These are phyloP conservation scores for Blastomyces gilchristii DNA, from an alignment of 2,329 filamentous ascomycete species.

Conservation along the genomic window DNA sequence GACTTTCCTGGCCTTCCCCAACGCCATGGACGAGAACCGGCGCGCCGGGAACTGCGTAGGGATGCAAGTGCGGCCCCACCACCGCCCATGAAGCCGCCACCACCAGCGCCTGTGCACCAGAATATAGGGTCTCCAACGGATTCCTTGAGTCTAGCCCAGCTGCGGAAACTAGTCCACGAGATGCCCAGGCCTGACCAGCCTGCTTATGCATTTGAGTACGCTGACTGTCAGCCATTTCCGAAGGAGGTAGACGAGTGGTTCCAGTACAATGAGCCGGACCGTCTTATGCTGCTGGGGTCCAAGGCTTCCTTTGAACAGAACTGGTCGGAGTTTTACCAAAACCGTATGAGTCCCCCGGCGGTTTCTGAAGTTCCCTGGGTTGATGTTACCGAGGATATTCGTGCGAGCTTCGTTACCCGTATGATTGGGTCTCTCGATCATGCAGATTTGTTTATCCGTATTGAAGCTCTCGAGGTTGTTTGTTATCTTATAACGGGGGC, in stretches of 20 bases:
- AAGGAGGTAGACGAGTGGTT: slow-evolving; percentile 98
- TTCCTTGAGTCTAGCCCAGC: slow-evolving; percentile 64
- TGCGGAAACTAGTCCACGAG: slow-evolving; percentile 62
- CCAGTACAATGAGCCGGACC: slow-evolving; percentile 77
- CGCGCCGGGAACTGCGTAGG: slow-evolving; percentile 30
- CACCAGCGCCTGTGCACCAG: slow-evolving; percentile 35
- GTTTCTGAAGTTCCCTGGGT: slow-evolving; percentile 51
- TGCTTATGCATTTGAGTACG: slow-evolving; percentile 78
- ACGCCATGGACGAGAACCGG: slow-evolving; percentile 17
- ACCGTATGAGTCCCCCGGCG: slow-evolving; percentile 17
- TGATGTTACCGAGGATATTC: slow-evolving; percentile 47
- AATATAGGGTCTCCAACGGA: slow-evolving; percentile 41
- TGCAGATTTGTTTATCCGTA: slow-evolving; percentile 31
- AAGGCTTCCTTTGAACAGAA: slow-evolving; percentile 67
- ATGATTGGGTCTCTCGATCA: slow-evolving; percentile 31
- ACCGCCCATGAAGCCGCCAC: slow-evolving; percentile 35
- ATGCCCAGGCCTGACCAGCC: slow-evolving; percentile 58
- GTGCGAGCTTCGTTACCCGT: slow-evolving; percentile 32
- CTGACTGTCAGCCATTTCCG: slow-evolving; percentile 61
- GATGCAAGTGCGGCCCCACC: slow-evolving; percentile 29
- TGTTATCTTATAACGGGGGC: slow-evolving; percentile 53
- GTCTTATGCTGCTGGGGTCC: slow-evolving; percentile 63
- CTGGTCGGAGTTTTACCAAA: slow-evolving; percentile 50
- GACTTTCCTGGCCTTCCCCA: slow-evolving; percentile 13
- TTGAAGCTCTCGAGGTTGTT: slow-evolving; percentile 38